Base-by-base conservation (phyloP, 2,329 filamentous ascomycete genomes). In the Fusarium circinatum region DNA sequence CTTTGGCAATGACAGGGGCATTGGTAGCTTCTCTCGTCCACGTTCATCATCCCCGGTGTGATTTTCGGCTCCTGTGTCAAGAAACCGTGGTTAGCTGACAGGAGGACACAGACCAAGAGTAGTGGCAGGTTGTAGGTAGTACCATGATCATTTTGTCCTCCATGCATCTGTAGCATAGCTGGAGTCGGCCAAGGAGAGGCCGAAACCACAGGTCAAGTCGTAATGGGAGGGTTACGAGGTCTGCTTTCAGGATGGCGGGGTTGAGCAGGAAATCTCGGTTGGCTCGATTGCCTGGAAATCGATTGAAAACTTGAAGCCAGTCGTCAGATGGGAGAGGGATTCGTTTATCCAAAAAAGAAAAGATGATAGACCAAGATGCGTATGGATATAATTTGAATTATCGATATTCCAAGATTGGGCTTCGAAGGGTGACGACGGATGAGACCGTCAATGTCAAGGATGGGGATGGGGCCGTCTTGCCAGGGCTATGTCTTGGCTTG, bases 1-100 rank as follows among this genome's bases (percentile, higher is more conserved):
- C 82, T 91, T 92, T 65, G 89, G 89, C 63, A 92, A 83, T 69
- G 86, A 85, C 65, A 89, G 80, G 52, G 85, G 81, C 47, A 85
- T 82, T 62, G 83, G 78, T 70, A 87, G 83, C 78, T 85, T 85
- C 77, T 79, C 83, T 71, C 85, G 83, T 65, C 83, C 86, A 78
- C 83, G 83, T 78, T 82, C 79, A 65, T 80, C 79, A 64, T 83
- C 78, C 68, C 76, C 79, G 52, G 72, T 75, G 65, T 76, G 77
- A 65, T 78, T 79, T 69, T 83, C 80, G 76, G 78, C 75, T 76
- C 76, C 82, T 83, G 59, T 15, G 57, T 54, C 48, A 39, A 62
- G 65, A 69, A 45, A 63, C 55, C 59, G 70, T 71, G 65, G 76
- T 78, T 74, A 78, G 76, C 72, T 75, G 68, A 68, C 51, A 55